These are phyloP conservation scores for Pichia norvegensis DNA, from an alignment of 1,139 yeast species.

Conservation along the genomic window DNA sequence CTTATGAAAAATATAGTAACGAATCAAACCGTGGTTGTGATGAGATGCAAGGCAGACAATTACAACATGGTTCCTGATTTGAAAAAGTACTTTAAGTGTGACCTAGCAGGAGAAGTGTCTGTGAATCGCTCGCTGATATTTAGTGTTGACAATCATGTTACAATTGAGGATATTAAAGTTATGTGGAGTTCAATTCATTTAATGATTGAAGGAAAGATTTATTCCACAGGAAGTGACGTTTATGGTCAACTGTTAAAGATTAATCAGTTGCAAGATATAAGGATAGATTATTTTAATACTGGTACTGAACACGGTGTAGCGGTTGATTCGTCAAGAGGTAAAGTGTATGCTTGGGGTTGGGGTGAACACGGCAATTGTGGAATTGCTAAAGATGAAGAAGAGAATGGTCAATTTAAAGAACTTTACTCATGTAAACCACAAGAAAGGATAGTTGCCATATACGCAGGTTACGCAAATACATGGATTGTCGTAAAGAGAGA, in stretches of 20 bases:
- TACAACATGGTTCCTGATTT: constrained; percentile 4
- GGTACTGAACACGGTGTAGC: constrained; percentile 89
- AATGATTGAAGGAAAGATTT: background rate
- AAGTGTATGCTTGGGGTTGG: constrained; percentile 88
- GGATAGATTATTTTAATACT: constrained; percentile 30
- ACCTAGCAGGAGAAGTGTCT: background rate
- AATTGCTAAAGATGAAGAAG: background rate
- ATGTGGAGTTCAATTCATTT: constrained; percentile 85
- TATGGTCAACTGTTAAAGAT: constrained; percentile 55
- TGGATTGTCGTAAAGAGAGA: constrained; percentile 25
- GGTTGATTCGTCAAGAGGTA: constrained; percentile 21
- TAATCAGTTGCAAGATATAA: background rate
- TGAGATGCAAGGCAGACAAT: constrained; percentile 10
- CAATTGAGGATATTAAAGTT: constrained; percentile 24
- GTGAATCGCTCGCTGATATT: constrained; percentile 3
- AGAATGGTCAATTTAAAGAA: constrained; percentile 10
- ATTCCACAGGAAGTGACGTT: constrained; percentile 64
- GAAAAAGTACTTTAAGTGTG: background rate
- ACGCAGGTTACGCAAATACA: constrained; percentile 40
- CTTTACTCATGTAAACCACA: background rate
- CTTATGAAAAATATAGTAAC: background rate
- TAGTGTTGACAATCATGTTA: background rate
- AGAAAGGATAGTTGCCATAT: constrained; percentile 22
- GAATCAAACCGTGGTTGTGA: background rate
- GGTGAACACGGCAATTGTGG: constrained; percentile 99